A percentile compares a stretch with the other conserved stretches of the same genome.
phyloP scores from a whole-genome alignment of 2,329 filamentous ascomycete species.

The Hymenoscyphus infarciens region DNA sequence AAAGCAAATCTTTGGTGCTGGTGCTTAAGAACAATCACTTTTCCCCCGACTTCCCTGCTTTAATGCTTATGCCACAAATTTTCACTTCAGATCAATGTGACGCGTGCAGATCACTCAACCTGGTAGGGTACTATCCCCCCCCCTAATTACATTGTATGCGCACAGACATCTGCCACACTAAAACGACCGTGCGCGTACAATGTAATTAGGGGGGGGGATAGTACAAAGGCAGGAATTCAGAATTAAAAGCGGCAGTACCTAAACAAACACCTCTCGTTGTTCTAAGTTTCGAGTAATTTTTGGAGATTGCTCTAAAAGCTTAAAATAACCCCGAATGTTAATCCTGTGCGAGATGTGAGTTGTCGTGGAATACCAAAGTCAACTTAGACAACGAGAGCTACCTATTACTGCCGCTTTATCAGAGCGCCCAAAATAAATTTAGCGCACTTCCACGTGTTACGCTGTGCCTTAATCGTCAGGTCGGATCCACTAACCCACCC shows the following conservation, averaged over 20 bases:
- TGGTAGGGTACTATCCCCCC: no score
- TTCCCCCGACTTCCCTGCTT: background rate
- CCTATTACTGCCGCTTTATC: background rate
- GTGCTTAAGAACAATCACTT: background rate
- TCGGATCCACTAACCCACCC: no score
- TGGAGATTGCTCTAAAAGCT: background rate
- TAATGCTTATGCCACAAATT: background rate
- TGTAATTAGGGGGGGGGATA: no score
- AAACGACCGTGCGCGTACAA: no score
- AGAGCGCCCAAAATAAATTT: background rate
- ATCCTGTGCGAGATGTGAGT: background rate
- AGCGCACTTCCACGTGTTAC: background rate
- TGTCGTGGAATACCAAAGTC: background rate
- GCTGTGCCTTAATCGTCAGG: no score
- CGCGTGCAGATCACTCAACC: slow-evolving; percentile 6
- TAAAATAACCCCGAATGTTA: background rate
- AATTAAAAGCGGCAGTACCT: background rate
- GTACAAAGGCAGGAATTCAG: background rate
- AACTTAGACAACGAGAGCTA: background rate
- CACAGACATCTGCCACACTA: no score
- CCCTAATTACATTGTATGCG: no score
- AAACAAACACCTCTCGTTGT: background rate
- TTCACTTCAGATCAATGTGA: slow-evolving; percentile 5
- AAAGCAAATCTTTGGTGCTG: background rate
- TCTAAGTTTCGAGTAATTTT: background rate